Evolutionary conservation across 1,139 yeast genomes (phyloP).

Genomic region (Protomyces pachydermus): DNA sequence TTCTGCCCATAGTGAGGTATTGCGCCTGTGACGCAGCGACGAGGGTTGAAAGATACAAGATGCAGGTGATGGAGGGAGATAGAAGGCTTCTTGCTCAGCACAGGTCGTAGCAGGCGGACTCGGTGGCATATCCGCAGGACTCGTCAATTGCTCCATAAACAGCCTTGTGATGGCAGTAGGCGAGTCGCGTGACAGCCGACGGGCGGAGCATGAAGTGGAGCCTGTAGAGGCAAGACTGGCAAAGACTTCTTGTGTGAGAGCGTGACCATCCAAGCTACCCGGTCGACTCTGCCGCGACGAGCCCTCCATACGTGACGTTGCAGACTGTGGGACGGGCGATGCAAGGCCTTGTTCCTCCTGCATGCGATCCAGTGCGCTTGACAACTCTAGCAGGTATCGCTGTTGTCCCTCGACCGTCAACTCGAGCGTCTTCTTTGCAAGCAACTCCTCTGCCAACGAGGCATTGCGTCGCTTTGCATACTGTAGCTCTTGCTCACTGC

Average conservation of each 20-base stretch:
- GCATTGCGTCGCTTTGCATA: conserved; percentile 8
- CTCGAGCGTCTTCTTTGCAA: conserved; percentile 12
- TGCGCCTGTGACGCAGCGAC: neutral
- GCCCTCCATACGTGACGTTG: neutral
- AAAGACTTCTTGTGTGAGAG: neutral
- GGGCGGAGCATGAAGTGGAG: neutral
- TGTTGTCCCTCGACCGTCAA: conserved; percentile 24
- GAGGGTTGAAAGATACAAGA: neutral
- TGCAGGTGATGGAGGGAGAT: neutral
- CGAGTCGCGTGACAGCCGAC: neutral
- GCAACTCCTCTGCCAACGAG: conserved; percentile 13
- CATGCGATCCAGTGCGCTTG: conserved; percentile 9
- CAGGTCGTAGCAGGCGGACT: conserved; percentile 2
- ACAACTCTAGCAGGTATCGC: conserved; percentile 10
- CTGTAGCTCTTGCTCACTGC: conserved; percentile 2
- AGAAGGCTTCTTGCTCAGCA: neutral
- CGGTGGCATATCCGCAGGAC: neutral
- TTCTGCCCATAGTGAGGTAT: neutral
- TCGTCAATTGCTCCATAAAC: neutral
- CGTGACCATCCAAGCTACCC: neutral
- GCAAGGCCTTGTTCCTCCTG: neutral
- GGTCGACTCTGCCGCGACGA: neutral
- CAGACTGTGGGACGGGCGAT: neutral
- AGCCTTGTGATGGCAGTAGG: neutral
- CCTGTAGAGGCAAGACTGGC: neutral